A percentile compares a stretch with the other conserved stretches of the same genome.
Conservation (phyloP, 2,329 filamentous ascomycete genomes). For the Pseudocercospora macadamiae region DNA sequence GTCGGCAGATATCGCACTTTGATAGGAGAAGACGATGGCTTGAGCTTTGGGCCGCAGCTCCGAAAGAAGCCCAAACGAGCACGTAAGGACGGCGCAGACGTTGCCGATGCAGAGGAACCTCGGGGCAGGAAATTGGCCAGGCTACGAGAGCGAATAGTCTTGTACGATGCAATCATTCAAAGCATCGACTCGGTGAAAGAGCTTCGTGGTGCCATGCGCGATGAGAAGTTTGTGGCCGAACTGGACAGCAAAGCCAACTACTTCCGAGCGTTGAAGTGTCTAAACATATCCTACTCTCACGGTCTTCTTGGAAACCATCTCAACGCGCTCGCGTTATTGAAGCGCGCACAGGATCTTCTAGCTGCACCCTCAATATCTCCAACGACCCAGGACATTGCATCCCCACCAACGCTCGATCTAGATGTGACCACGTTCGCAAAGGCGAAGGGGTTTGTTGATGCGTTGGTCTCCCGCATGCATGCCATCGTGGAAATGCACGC, state of each 20-base stretch:
- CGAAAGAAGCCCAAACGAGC: constrained; percentile 57
- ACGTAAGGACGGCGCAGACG: constrained; percentile 54
- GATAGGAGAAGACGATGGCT: constrained; percentile 79
- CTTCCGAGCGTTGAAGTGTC: constrained; percentile 85
- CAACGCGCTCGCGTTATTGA: constrained; percentile 83
- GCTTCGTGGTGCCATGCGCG: constrained; percentile 84
- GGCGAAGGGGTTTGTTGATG: constrained; percentile 65
- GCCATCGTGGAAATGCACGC: constrained; percentile 83
- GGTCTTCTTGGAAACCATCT: constrained; percentile 70
- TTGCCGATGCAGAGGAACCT: constrained; percentile 62
- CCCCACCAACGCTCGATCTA: constrained; percentile 70
- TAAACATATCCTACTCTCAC: constrained; percentile 85
- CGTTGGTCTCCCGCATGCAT: constrained; percentile 77
- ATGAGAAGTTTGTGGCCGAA: constrained; percentile 73
- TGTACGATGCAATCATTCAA: constrained; percentile 90
- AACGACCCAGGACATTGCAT: constrained; percentile 33
- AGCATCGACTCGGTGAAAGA: constrained; percentile 89
- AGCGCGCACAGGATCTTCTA: constrained; percentile 68
- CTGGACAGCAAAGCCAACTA: constrained; percentile 79
- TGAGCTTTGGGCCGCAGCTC: constrained; percentile 58
- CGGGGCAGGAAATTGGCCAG: constrained; percentile 75
- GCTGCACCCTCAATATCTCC: constrained; percentile 35
- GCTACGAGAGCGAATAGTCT: constrained; percentile 80
- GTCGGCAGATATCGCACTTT: constrained; percentile 90
- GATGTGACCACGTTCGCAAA: constrained; percentile 59